Evolutionary conservation across 176 grass and related monocot genomes (phyloP), one percentile per base, ranked within the genome.

Genomic region (Saccharum spontaneum): DNA sequence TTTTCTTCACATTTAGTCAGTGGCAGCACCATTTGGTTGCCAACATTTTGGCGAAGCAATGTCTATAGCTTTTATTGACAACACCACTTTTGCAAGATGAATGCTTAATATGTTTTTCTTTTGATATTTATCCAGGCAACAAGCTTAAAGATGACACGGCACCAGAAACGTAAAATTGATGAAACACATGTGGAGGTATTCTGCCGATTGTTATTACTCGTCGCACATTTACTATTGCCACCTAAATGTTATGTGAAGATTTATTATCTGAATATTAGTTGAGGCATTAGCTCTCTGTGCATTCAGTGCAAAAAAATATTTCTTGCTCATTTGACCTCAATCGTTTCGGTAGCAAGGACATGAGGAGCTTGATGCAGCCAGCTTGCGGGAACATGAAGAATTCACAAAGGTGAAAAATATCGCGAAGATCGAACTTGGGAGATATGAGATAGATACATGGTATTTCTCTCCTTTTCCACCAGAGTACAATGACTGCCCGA

Each of bases 391-490:
- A 57, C 97, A 99, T 79, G 94, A 99, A 68, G 97, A 99, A 86
- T 97, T 96, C 54, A 99, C 97, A 31, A 99, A 99, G 75, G 97
- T 99, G 61, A 99, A 99, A 90, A 99, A 99, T 82, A 99, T 99
- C 40, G 90, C 92, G 16, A 99, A 99, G 73, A 99, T 99, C 77
- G 97, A 99, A 82, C 92, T 99, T 57, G 97, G 97, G 43, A 90
- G 92, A 92, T 97, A 99, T 78, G 97, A 94, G 68, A 99, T 99
- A 82, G 97, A 99, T 80, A 99, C 97, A 22, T 99, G 97, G 97
- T 99, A 99, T 87, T 99, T 97, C 84, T 99, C 97, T 62, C 97
- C 97, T 69, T 99, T 99, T 86, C 97, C 97, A 57, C 86, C 97
- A 72, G 97, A 94, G 79, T 97, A 99, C 59, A 99, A 94, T 75